Base-by-base conservation (phyloP, 2,329 filamentous ascomycete species). In the Aureobasidium sp. region DNA sequence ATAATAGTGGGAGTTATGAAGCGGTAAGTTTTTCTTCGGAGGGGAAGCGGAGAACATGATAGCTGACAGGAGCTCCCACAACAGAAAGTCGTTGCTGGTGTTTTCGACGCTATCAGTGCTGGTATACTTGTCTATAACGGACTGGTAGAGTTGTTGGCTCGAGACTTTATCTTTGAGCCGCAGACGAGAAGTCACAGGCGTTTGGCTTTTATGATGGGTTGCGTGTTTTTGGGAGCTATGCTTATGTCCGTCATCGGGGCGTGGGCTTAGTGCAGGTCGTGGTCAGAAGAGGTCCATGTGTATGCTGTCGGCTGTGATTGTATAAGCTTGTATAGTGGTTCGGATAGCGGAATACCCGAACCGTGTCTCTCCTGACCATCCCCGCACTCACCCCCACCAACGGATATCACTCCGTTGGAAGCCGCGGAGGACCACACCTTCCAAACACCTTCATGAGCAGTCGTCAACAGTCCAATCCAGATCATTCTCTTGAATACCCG, bases 171-270 rank as follows among this genome's bases (percentile, higher is more conserved):
- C 63, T 86, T 83, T 68, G 84, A 87, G 66, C 79, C 97, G 9
- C 90, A 97, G 11, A 81, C 96, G 41, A 86, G 96, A 77, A 91
- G 92, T 1, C 91, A 96, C 71, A 91, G 96, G 75, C 82, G 90
- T 67, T 73, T 92, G 48, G 90, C 90, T 0, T 96, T 97, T 77
- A 92, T 97, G 89, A 94, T 96, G 76, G 91, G 89, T 73, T 83
- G 83, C 3, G 84, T 88, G 64, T 92, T 96, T 88, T 83, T 88
- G 50, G 85, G 85, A 53, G 88, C 88, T 0, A 70, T 71, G 76
- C 71, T 94, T 61, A 96, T 96, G 91, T 87, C 90, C 11, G 68
- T 94, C 64, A 77, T 95, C 34, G 91, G 90, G 3, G 89, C 93
- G 72, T 95, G 91, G 90, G 90, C 89, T 62, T 94, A 76, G 25